phyloP scores from a whole-genome alignment of 2,329 filamentous ascomycete species.

The Lizonia empirigonia region DNA sequence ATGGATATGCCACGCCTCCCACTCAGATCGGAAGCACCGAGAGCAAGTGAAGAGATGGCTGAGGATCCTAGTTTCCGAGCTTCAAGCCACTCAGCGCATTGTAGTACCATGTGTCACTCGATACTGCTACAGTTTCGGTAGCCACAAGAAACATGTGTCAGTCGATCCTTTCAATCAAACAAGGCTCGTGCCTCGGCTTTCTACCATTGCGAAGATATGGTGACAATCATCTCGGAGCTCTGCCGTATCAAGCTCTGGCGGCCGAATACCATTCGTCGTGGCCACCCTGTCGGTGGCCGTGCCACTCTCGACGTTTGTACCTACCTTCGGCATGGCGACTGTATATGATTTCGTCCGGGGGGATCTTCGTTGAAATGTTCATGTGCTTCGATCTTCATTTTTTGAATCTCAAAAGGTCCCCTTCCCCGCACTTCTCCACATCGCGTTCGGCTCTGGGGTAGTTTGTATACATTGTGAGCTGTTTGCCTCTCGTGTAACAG shows the following conservation, averaged over 20 bases:
- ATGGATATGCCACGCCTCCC: conserved; percentile 9
- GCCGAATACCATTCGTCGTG: conserved; percentile 24
- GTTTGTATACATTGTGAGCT: conserved; percentile 10
- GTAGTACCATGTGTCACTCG: conserved; percentile 15
- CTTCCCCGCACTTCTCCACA: conserved; percentile 37
- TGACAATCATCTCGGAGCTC: conserved; percentile 42
- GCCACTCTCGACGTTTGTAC: conserved; percentile 29
- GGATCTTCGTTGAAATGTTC: conserved; percentile 26
- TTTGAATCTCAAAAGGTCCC: conserved; percentile 23
- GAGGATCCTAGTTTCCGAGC: conserved; percentile 11
- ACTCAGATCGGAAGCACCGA: conserved; percentile 12
- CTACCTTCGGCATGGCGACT: conserved; percentile 25
- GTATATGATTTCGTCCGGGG: conserved; percentile 24
- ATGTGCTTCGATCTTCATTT: conserved; percentile 33
- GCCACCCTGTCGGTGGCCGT: conserved; percentile 33
- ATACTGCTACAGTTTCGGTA: conserved; percentile 2
- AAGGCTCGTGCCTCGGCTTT: conserved; percentile 28
- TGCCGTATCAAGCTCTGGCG: conserved; percentile 35
- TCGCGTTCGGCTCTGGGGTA: conserved; percentile 15
- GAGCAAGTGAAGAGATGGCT: conserved; percentile 11
- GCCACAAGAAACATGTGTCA: conserved; percentile 27
- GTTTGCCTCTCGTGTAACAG: conserved; percentile 2
- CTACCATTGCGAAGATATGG: conserved; percentile 16
- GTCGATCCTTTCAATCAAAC: conserved; percentile 15
- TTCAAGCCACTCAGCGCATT: conserved; percentile 20